These are phyloP conservation scores for Diospyros kaki DNA, from an alignment of 148 eudicot genomes.

Conservation along the genomic window DNA sequence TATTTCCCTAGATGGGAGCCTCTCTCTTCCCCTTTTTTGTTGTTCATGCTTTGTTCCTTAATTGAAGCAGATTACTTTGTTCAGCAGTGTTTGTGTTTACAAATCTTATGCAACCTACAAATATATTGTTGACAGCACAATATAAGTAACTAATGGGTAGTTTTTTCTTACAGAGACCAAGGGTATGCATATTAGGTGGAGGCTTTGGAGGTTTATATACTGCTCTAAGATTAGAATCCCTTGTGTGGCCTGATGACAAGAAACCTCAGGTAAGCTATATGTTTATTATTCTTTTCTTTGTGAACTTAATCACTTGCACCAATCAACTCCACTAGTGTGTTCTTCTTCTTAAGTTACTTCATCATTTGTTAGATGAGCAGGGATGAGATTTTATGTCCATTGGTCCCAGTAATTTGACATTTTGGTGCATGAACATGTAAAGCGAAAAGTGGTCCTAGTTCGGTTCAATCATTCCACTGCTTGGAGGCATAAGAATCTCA, in stretches of 20 bases:
- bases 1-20: background rate
- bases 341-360: too few relatives aligned
- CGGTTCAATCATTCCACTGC: too few relatives aligned
- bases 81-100: too few relatives aligned
- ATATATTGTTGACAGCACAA: background rate
- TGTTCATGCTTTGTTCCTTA: background rate
- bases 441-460: too few relatives aligned
- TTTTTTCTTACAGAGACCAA: conserved; percentile 59
- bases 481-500: too few relatives aligned
- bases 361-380: too few relatives aligned
- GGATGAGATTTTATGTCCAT: too few relatives aligned
- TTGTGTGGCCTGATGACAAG: conserved; percentile 89
- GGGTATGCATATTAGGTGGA: conserved; percentile 96
- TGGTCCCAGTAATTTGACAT: too few relatives aligned
- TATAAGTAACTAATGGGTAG: background rate
- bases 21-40: background rate
- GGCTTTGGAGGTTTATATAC: conserved; percentile 98
- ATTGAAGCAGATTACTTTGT: background rate
- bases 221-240: conserved; percentile 90
- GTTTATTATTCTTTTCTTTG: background rate
- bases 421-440: too few relatives aligned
- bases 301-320: background rate
- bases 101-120: background rate
- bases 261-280: conserved; percentile 76
- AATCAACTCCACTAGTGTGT: background rate